Conservation (phyloP, 208 protist species). For the Perkinsela sp. region DNA sequence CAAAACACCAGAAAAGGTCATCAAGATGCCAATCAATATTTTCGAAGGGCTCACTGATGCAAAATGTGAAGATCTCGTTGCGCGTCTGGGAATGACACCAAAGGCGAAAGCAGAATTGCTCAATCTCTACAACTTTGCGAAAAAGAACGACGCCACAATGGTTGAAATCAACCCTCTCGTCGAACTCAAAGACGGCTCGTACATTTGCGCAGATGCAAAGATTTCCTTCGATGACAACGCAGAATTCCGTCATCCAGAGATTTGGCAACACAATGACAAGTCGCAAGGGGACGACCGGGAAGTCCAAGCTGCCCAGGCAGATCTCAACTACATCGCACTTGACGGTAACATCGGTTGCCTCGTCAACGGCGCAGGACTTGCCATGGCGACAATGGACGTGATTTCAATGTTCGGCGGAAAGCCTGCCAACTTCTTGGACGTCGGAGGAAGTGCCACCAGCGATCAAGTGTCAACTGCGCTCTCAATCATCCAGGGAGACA, state of each 20-base stretch:
- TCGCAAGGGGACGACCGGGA: conserved; percentile 77
- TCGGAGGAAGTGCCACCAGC: conserved; percentile 72
- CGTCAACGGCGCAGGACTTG: conserved; percentile 93
- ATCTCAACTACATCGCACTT: conserved; percentile 96
- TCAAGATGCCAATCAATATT: conserved; percentile 71
- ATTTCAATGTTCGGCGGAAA: conserved; percentile 87
- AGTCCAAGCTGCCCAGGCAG: conserved; percentile 73
- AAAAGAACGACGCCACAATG: conserved; percentile 79
- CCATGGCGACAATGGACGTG: conserved; percentile 99
- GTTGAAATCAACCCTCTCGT: conserved; percentile 96
- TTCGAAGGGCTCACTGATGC: conserved; percentile 63
- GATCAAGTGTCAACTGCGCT: conserved; percentile 83
- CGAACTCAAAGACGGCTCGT: conserved; percentile 69
- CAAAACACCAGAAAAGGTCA: conserved; percentile 74
- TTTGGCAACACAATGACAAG: conserved; percentile 75
- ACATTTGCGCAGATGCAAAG: conserved; percentile 93
- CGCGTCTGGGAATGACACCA: conserved; percentile 60
- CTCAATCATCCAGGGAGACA: conserved; percentile 81
- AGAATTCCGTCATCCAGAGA: conserved; percentile 77
- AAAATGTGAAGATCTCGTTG: conserved; percentile 34
- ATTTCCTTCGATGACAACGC: conserved; percentile 97
- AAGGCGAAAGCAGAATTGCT: conserved; percentile 70
- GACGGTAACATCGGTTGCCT: conserved; percentile 91
- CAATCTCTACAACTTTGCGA: conserved; percentile 85
- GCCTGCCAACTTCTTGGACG: conserved; percentile 98